A percentile compares a stretch with the other conserved stretches of the same genome.
Conservation (phyloP, 2,329 filamentous ascomycete species). For the Penicillium verrucosum region DNA sequence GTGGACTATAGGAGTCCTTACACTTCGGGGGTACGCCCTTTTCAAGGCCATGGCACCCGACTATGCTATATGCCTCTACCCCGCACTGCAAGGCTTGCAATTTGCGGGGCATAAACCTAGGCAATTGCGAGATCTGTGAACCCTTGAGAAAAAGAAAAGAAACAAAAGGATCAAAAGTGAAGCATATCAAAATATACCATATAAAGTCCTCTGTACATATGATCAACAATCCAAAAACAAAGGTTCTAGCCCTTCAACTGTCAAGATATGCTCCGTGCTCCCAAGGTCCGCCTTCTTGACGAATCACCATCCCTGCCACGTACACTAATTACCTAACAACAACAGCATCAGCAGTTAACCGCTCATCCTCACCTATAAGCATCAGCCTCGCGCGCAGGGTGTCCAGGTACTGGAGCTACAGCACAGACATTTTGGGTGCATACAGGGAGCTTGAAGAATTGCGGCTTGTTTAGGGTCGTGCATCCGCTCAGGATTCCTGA, state of each 20-base stretch:
- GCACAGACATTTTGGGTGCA: neutral
- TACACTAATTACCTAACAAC: slow-evolving; percentile 36
- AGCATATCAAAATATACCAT: neutral
- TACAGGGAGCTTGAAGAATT: slow-evolving; percentile 4
- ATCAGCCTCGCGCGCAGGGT: slow-evolving; percentile 3
- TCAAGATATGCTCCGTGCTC: slow-evolving; percentile 27
- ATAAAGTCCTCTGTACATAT: neutral
- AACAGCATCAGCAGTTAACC: slow-evolving; percentile 5
- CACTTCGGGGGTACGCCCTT: neutral
- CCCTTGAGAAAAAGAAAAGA: neutral
- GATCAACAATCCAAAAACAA: slow-evolving; percentile 4
- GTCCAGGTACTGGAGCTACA: slow-evolving; percentile 14
- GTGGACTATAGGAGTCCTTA: neutral
- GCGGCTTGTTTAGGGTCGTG: slow-evolving; percentile 1
- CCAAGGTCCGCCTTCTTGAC: slow-evolving; percentile 8
- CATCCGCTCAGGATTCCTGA: neutral
- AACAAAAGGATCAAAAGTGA: neutral
- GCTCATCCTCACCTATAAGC: slow-evolving; percentile 6
- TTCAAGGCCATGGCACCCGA: neutral
- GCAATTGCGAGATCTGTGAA: slow-evolving; percentile 15
- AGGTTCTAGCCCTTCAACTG: slow-evolving; percentile 19
- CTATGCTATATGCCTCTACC: slow-evolving; percentile 13
- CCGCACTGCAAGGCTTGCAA: slow-evolving; percentile 27
- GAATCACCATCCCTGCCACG: slow-evolving; percentile 24
- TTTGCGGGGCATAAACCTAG: slow-evolving; percentile 24